Percentiles rank a stretch among this genome's conserved stretches.
Evolutionary conservation across 2,329 filamentous ascomycete genomes (phyloP).

Genomic region (Cytospora piceae): DNA sequence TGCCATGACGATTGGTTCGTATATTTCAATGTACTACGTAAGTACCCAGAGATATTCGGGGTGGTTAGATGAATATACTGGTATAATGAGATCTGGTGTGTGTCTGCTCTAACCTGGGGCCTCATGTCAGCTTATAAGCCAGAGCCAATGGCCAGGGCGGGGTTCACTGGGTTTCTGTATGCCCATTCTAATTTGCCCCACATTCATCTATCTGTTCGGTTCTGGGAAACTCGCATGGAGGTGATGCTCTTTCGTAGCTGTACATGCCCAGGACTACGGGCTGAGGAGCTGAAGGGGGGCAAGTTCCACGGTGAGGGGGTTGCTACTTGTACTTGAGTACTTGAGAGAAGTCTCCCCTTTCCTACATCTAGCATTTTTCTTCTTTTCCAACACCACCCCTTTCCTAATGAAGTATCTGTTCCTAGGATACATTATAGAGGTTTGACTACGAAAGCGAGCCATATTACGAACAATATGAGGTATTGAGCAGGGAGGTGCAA

Average conservation of each 20-base stretch:
- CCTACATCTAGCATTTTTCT: neutral
- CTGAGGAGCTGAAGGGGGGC: too few species aligned
- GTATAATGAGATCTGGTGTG: neutral
- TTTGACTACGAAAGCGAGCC: neutral
- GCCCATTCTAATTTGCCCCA: neutral
- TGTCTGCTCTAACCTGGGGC: neutral
- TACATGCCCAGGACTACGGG: neutral
- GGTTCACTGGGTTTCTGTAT: neutral
- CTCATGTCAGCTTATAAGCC: neutral
- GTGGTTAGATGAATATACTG: neutral
- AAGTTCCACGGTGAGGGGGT: too few species aligned
- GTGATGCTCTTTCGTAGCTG: neutral
- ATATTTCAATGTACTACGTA: neutral
- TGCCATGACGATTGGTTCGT: constrained; percentile 36
- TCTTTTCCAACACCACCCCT: neutral
- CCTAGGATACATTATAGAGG: neutral
- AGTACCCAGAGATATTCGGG: neutral
- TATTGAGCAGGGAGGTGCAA: neutral
- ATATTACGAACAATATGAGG: neutral
- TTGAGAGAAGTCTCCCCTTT: neutral
- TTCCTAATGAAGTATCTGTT: neutral
- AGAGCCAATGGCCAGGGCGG: neutral
- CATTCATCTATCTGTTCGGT: too few species aligned
- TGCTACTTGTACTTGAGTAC: neutral
- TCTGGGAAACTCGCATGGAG: too few species aligned